These are phyloP conservation scores for Phanerochaete carnosa DNA, from an alignment of 768 basidiomycete species.

Conservation along the genomic window DNA sequence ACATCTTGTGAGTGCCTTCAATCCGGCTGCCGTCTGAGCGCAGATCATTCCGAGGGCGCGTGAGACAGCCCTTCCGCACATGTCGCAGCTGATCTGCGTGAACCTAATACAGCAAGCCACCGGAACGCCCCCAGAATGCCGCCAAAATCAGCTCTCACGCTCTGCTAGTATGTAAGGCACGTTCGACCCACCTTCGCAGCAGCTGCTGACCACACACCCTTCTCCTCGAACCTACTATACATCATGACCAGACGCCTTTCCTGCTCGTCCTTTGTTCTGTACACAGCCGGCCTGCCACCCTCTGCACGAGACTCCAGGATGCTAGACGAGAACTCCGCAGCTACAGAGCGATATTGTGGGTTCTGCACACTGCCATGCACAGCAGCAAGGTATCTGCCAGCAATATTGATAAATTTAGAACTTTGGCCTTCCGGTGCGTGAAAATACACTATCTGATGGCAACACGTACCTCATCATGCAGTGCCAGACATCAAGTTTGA, in stretches of 20 bases:
- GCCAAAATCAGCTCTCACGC: too few species aligned
- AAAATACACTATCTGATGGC: too few species aligned
- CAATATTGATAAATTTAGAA: too few species aligned
- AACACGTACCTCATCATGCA: too few species aligned
- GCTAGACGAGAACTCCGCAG: too few species aligned
- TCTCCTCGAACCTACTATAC: neutral
- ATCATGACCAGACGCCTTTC: neutral
- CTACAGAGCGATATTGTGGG: too few species aligned
- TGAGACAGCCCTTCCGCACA: conserved; percentile 25
- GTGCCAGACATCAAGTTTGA: too few species aligned
- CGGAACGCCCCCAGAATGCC: neutral
- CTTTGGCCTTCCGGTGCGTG: too few species aligned
- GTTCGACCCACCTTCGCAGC: conserved; percentile 14
- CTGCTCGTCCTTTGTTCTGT: neutral
- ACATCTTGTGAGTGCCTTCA: conserved; percentile 26
- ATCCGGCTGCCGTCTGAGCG: conserved; percentile 25
- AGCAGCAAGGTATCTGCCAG: too few species aligned
- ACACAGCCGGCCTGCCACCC: neutral
- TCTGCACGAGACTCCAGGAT: conserved; percentile 3
- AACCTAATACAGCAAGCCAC: conserved; percentile 10
- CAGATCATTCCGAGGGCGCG: conserved; percentile 17
- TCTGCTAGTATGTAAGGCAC: neutral
- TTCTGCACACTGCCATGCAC: too few species aligned
- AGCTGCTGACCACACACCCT: conserved; percentile 11
- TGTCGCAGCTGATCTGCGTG: conserved; percentile 25